These are phyloP conservation scores for Gynochthodes officinalis DNA, from an alignment of 257 asterid species.

Conservation along the genomic window DNA sequence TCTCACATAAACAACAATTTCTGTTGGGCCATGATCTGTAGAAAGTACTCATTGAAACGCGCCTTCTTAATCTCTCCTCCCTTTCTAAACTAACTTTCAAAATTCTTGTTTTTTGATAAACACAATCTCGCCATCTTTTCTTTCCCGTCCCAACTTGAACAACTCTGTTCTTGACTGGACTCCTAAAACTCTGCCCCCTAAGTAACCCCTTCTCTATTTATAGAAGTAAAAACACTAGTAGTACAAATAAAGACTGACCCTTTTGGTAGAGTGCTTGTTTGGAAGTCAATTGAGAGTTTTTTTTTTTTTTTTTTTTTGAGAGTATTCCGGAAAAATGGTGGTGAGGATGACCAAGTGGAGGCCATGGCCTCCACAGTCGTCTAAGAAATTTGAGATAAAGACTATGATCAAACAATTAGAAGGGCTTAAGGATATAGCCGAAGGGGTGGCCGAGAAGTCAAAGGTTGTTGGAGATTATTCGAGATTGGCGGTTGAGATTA, in stretches of 20 bases:
- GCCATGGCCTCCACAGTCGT: constrained; percentile 57
- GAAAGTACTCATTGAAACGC: background rate
- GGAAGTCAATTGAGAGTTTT: background rate
- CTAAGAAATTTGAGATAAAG: constrained; percentile 57
- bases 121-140: background rate
- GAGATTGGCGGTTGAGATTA: constrained; percentile 50
- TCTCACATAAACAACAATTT: constrained; percentile 4
- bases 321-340: constrained; percentile 57
- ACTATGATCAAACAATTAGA: constrained; percentile 37
- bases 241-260: background rate
- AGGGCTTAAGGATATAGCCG: constrained; percentile 24
- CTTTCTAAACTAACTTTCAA: constrained; percentile 19
- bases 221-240: background rate
- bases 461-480: constrained; percentile 23
- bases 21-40: background rate
- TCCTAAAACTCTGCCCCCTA: background rate
- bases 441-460: constrained; percentile 15
- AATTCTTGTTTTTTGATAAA: constrained; percentile 5
- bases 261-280: background rate
- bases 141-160: background rate
- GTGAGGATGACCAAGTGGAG: constrained; percentile 82
- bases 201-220: background rate
- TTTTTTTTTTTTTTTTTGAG: too few relatives aligned
- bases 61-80: background rate
- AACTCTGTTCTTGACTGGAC: constrained; percentile 12